Conservation (phyloP, 345 rosid genomes). For the Microthlaspi erraticum region DNA sequence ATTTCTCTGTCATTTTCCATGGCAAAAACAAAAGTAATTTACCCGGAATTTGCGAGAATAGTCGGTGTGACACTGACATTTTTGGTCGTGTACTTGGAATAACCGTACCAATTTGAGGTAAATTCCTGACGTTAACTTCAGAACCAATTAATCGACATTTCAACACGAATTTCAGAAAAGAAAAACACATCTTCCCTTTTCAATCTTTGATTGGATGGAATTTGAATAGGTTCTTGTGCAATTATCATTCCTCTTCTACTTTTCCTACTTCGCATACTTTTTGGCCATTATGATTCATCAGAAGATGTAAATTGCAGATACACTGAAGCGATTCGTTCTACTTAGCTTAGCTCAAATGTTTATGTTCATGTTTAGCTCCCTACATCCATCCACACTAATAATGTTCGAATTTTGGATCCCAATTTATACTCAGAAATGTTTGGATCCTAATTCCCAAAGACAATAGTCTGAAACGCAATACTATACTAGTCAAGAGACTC, state of each 20-base stretch:
- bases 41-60: constrained; percentile 1
- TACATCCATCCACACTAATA: background rate
- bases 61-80: constrained; percentile 17
- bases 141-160: background rate
- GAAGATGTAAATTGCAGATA: background rate
- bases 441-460: background rate
- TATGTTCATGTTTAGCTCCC: background rate
- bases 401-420: too few species aligned
- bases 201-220: background rate
- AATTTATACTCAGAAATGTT: too few species aligned
- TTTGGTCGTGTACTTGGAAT: background rate
- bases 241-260: background rate
- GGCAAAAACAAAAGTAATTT: background rate
- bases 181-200: background rate
- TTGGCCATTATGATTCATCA: background rate
- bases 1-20: constrained; percentile 1
- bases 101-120: background rate
- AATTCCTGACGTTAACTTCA: background rate
- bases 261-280: background rate
- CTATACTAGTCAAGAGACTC: background rate
- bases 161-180: background rate
- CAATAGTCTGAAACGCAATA: constrained; percentile 1
- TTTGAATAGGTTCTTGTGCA: background rate
- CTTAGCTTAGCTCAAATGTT: background rate
- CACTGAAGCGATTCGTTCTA: background rate